Evolutionary conservation across 176 grass and related monocot genomes (phyloP), one percentile per base, ranked within the genome.

Genomic region (Triticum urartu): DNA sequence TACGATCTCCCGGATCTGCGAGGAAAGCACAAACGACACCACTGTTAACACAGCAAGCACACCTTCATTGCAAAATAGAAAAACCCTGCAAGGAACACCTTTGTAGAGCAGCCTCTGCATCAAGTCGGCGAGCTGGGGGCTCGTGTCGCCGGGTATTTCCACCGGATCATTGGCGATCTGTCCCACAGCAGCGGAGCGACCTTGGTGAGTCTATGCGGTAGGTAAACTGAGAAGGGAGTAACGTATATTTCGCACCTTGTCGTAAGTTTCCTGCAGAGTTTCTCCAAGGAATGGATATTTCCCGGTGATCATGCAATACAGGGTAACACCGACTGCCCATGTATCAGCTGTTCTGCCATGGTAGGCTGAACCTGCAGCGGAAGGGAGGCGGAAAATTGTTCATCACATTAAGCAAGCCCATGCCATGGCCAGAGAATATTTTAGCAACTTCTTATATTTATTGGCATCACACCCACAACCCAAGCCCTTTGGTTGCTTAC

Each of bases 321-420:
- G 88, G 68, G 96, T 98, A 68, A 98, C 90, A 39, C 91, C 96
- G 34, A 95, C 91, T 52, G 93, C 93, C 92, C 90, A 98, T 26
- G 81, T 94, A 84, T 98, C 93, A 24, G 93, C 87, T 72, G 89
- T 78, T 78, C 89, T 88, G 25, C 91, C 93, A 86, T 84, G 93
- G 79, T 98, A 94, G 33, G 88, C 79, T 88, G 86, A 91, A 79
- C 90, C 91, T 98, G 80, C 62, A 81, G 5, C 21, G 21, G 77
- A 77, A 22, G 70, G 22, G 70, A 72, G n/a, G 83, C 38, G 25
- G 12, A 62, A 72, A 72, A 82, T 3, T 34, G 20, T 83, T 62
- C 5, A 61, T 79, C 11, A 69, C 52, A 91, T 69, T 60, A 82
- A 88, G 15, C 61, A 54, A 80, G 59, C 36, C 40, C 79, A 20